Evolutionary conservation across 768 basidiomycete species (phyloP).

Genomic region (Xerocomellus intermedius): DNA sequence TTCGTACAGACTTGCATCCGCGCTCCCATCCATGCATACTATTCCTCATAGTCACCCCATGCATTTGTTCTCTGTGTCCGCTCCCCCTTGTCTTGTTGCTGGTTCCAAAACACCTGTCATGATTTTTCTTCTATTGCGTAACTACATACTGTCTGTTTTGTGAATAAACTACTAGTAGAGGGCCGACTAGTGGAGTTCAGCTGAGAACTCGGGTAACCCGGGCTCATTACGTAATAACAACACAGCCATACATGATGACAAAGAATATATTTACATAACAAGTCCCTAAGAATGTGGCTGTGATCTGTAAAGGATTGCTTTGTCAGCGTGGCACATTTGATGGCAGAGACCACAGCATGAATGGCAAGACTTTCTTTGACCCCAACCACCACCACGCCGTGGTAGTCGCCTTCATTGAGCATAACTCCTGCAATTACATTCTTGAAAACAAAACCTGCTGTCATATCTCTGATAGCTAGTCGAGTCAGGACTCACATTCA

Average conservation of each 20-base stretch:
- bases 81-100: slow-evolving; percentile 12
- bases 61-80: slow-evolving; percentile 14
- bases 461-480: slow-evolving; percentile 20
- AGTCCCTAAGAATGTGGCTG: slow-evolving; percentile 2
- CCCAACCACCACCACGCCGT: slow-evolving; percentile 23
- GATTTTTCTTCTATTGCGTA: slow-evolving; percentile 13
- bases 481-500: slow-evolving; percentile 24
- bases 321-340: slow-evolving; percentile 25
- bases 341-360: slow-evolving; percentile 9
- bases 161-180: not conserved
- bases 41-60: slow-evolving; percentile 20
- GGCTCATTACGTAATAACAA: not conserved
- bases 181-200: no score
- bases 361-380: slow-evolving; percentile 14
- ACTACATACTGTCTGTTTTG: slow-evolving; percentile 20
- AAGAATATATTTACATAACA: not conserved
- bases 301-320: slow-evolving; percentile 9
- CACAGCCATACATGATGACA: not conserved
- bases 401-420: slow-evolving; percentile 16
- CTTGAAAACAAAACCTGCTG: slow-evolving; percentile 3
- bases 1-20: slow-evolving; percentile 27
- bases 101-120: slow-evolving; percentile 4
- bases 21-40: slow-evolving; percentile 25
- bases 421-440: slow-evolving; percentile 7
- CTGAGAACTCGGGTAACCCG: no score